Conservation (phyloP, 306 rosid genomes). For the Lathyrus tuberosus region DNA sequence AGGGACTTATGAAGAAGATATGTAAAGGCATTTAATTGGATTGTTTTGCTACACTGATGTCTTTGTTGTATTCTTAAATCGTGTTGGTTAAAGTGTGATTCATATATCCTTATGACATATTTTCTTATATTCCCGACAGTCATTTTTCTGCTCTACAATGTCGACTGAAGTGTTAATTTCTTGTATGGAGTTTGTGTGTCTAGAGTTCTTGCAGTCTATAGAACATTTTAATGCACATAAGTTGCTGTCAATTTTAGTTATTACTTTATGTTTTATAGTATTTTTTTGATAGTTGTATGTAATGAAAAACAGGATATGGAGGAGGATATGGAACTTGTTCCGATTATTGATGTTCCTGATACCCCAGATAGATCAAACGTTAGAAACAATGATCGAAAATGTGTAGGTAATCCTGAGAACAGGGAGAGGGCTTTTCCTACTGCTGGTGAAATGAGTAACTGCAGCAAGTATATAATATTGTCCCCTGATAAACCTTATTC, state of each 20-base stretch:
- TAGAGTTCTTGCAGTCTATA: constrained; percentile 24
- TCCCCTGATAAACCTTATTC: constrained; percentile 50
- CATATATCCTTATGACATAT: constrained; percentile 2
- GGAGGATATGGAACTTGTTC: constrained; percentile 76
- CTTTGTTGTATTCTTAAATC: constrained; percentile 4
- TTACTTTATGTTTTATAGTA: constrained; percentile 17
- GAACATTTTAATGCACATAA: constrained; percentile 8
- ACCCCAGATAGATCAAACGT: constrained; percentile 77
- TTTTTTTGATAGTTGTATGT: constrained; percentile 31
- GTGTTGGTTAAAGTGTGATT: constrained; percentile 5
- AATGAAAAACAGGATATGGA: constrained; percentile 60
- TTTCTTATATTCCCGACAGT: constrained; percentile 7
- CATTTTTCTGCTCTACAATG: constrained; percentile 9
- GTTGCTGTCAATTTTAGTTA: constrained; percentile 23
- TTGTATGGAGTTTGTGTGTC: not conserved
- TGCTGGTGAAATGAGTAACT: constrained; percentile 47
- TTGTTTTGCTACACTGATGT: constrained; percentile 9
- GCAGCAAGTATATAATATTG: constrained; percentile 38
- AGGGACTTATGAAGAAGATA: constrained; percentile 7
- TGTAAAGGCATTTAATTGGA: constrained; percentile 23
- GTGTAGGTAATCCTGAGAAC: constrained; percentile 51
- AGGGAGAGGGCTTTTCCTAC: constrained; percentile 47
- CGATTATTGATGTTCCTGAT: constrained; percentile 74
- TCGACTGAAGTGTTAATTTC: constrained; percentile 5
- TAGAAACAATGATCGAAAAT: constrained; percentile 44